Evolutionary conservation across 2,329 filamentous ascomycete genomes (phyloP).

Genomic region (Calonectria ilicicola): DNA sequence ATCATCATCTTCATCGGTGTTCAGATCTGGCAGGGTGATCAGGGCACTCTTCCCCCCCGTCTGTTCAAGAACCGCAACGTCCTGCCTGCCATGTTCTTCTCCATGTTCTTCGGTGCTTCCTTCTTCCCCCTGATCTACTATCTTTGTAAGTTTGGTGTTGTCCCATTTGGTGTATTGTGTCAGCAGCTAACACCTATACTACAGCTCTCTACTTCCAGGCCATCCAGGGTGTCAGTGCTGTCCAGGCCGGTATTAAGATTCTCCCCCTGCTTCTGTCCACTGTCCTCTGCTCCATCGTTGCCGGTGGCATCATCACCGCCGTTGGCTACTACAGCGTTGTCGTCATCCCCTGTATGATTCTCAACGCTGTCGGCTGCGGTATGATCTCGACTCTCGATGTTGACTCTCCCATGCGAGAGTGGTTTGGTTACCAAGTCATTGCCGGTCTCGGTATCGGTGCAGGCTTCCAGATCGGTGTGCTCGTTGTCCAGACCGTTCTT

Average conservation of each 20-base stretch:
- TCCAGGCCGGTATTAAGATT: slow-evolving; percentile 66
- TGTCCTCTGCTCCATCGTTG: slow-evolving; percentile 59
- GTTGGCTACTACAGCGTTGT: slow-evolving; percentile 57
- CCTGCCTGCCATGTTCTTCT: slow-evolving; percentile 56
- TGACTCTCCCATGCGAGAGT: slow-evolving; percentile 58
- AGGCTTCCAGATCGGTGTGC: slow-evolving; percentile 60
- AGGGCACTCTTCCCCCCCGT: slow-evolving; percentile 59
- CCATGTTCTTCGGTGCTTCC: slow-evolving; percentile 61
- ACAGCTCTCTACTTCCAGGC: slow-evolving; percentile 66
- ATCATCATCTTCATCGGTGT: slow-evolving; percentile 59
- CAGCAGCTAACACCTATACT: slow-evolving; percentile 21
- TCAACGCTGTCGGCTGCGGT: slow-evolving; percentile 61
- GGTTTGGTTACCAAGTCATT: slow-evolving; percentile 71
- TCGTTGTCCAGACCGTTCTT: slow-evolving; percentile 65
- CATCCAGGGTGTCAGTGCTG: slow-evolving; percentile 63
- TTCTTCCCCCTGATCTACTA: slow-evolving; percentile 68
- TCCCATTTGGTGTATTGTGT: not conserved
- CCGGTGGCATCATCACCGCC: slow-evolving; percentile 55
- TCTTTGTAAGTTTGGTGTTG: slow-evolving; percentile 53
- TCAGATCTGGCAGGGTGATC: slow-evolving; percentile 56
- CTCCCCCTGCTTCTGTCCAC: slow-evolving; percentile 65
- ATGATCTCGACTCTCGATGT: slow-evolving; percentile 66
- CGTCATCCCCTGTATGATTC: slow-evolving; percentile 55
- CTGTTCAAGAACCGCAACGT: slow-evolving; percentile 59
- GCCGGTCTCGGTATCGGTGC: slow-evolving; percentile 65